A percentile compares a stretch with the other conserved stretches of the same genome.
These are phyloP conservation scores for Trypanosoma boissoni DNA, from an alignment of 208 protist genomes.

Conservation along the genomic window DNA sequence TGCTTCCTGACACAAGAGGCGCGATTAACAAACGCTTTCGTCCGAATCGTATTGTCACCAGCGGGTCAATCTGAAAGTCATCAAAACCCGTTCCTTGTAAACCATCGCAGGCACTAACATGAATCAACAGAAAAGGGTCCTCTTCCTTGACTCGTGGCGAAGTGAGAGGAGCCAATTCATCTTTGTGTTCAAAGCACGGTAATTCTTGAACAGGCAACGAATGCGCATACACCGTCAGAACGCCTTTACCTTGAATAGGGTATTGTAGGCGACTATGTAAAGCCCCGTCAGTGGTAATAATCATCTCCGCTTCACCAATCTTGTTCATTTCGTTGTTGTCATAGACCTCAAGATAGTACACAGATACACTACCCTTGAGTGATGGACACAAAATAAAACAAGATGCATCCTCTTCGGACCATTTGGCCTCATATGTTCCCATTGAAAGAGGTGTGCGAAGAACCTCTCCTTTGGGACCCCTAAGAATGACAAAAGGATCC, in stretches of 20 bases:
- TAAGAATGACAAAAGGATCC: slow-evolving; percentile 77
- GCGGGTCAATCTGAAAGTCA: slow-evolving; percentile 53
- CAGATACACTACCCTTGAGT: slow-evolving; percentile 43
- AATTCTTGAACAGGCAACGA: slow-evolving; percentile 33
- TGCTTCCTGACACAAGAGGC: slow-evolving; percentile 38
- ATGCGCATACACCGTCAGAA: slow-evolving; percentile 26
- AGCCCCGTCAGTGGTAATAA: slow-evolving; percentile 46
- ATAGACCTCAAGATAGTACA: slow-evolving; percentile 71
- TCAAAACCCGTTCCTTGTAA: slow-evolving; percentile 46
- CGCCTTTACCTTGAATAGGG: slow-evolving; percentile 11
- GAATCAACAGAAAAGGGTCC: slow-evolving; percentile 43
- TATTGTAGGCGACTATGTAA: slow-evolving; percentile 49
- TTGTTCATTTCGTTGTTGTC: slow-evolving; percentile 62
- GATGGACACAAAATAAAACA: slow-evolving; percentile 72
- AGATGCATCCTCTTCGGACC: slow-evolving; percentile 51
- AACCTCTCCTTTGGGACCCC: slow-evolving; percentile 36
- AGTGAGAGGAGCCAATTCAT: background rate
- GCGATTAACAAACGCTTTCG: slow-evolving; percentile 44
- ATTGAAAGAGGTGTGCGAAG: slow-evolving; percentile 62
- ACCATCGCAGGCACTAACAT: slow-evolving; percentile 47
- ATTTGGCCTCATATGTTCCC: slow-evolving; percentile 47
- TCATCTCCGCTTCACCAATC: slow-evolving; percentile 48
- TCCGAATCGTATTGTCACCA: slow-evolving; percentile 44
- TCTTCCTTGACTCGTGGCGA: slow-evolving; percentile 6
- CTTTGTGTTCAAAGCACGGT: slow-evolving; percentile 16